Evolutionary conservation across 1,139 yeast genomes (phyloP).

Genomic region (Blastobotrys petasosporus): DNA sequence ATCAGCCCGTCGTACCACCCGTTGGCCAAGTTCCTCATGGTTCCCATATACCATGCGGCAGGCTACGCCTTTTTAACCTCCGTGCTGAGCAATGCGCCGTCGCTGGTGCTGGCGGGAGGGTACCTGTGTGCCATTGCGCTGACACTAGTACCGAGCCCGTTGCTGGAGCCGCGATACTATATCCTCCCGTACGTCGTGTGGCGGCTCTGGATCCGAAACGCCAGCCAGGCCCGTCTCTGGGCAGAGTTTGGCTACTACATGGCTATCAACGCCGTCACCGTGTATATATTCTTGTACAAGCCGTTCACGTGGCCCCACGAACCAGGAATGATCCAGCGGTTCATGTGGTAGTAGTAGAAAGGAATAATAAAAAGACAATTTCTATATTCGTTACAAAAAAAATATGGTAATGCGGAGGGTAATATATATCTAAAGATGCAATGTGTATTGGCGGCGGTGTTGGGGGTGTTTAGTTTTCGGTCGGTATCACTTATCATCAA

Average conservation of each 20-base stretch:
- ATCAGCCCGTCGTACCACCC: conserved; percentile 22
- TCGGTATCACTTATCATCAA: not conserved
- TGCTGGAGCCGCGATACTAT: conserved; percentile 90
- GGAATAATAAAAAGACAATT: too few species aligned
- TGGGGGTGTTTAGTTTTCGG: not conserved
- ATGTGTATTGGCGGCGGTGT: too few species aligned
- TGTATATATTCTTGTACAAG: conserved; percentile 51
- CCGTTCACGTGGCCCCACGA: conserved; percentile 69
- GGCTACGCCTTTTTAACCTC: conserved; percentile 37
- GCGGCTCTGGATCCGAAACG: conserved; percentile 36
- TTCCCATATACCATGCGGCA: conserved; percentile 70
- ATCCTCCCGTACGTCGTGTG: conserved; percentile 74
- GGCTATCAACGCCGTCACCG: conserved; percentile 47
- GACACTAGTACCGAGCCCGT: conserved; percentile 80
- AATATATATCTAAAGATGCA: not conserved
- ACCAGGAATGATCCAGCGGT: conserved; percentile 56
- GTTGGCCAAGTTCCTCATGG: conserved; percentile 34
- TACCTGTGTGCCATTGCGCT: conserved; percentile 48
- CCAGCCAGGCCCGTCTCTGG: conserved; percentile 34
- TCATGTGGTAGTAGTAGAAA: conserved; percentile 66
- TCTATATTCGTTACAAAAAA: too few species aligned
- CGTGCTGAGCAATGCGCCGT: conserved; percentile 22
- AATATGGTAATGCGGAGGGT: not conserved
- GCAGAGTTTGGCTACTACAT: conserved; percentile 60
- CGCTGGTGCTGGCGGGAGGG: conserved; percentile 26